Conservation (phyloP, 2,329 filamentous ascomycete species). For the Lasiodiplodia sp. region DNA sequence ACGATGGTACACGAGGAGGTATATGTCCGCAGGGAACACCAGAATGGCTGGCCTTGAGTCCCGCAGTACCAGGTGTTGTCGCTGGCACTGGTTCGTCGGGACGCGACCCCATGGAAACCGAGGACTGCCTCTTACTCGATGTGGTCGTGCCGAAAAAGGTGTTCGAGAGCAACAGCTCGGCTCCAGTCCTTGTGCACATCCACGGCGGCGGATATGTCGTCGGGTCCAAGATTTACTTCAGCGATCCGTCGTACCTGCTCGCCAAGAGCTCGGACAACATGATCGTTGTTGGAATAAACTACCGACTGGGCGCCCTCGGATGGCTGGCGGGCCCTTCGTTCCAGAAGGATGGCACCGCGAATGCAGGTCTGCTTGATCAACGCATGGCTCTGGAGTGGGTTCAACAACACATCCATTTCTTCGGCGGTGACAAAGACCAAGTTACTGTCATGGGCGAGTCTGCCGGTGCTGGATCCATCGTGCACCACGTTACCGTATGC, state of each 20-base stretch:
- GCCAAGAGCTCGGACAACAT: conserved; percentile 37
- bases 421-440: conserved; percentile 47
- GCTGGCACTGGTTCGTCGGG: background rate
- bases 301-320: conserved; percentile 53
- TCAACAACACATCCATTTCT: conserved; percentile 47
- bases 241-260: conserved; percentile 50
- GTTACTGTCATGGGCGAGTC: conserved; percentile 50
- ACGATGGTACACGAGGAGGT: conserved; percentile 50
- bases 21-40: background rate
- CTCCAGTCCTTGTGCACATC: conserved; percentile 53
- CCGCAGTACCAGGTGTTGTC: no score
- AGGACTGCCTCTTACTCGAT: conserved; percentile 52
- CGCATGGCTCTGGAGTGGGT: conserved; percentile 50
- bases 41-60: background rate
- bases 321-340: conserved; percentile 44
- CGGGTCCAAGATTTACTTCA: conserved; percentile 45
- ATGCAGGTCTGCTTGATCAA: conserved; percentile 48
- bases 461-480: conserved; percentile 48
- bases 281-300: conserved; percentile 59
- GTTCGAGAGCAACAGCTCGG: conserved; percentile 41
- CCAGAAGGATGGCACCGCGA: conserved; percentile 42
- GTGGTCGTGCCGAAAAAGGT: conserved; percentile 46
- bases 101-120: conserved; percentile 30
- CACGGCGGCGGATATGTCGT: conserved; percentile 54
- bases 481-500: conserved; percentile 33